Evolutionary conservation across 768 basidiomycete genomes (phyloP), one percentile per base, ranked within the genome.

Genomic region (Naganishia vishniacii): DNA sequence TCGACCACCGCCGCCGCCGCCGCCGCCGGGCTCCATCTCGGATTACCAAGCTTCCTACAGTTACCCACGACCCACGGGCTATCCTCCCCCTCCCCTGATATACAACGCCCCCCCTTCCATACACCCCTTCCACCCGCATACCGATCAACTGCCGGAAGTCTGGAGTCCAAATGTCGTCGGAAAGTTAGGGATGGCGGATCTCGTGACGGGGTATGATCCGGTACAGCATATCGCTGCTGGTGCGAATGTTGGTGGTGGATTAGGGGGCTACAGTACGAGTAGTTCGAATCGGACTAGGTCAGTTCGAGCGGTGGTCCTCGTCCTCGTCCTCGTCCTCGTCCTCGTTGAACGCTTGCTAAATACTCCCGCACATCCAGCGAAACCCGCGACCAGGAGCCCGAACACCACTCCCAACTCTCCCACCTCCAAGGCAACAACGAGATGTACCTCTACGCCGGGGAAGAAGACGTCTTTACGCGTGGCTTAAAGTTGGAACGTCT

Each of bases 151-250:
- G n/a, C n/a, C 18, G 23, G 53, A 56, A 25, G 34, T 40, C n/a
- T 56, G 53, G 53, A 37, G 34, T 40, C 62, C 62, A 9, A 20
- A n/a, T 4, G 49, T 42, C 7, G 26, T 42, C 9, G 41, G 41
- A 20, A 63, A 53, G 32, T 16, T 63, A 18, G 48, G 48, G 1
- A 56, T 63, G 49, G 29, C 41, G 18, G 49, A 63, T 26, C 20
- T 63, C 5, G 62, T 63, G 18, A 45, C 62, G 9, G 62, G 62
- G 26, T 56, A 56, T 25, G 53, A 56, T 40, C 53, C 53, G n/a
- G 53, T 56, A 13, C 53, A 56, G 25, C 53, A 56, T 25, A 56
- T 56, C 23, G 53, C 53, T 11, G 53, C 53, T 3, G 53, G 53
- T n/a, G 53, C 53, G n/a, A 56, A 40, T 26, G 7, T 56, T 9